Base-by-base conservation (phyloP, 202 grass and related monocot species). In the Bolboschoenoplectus hybrid region DNA sequence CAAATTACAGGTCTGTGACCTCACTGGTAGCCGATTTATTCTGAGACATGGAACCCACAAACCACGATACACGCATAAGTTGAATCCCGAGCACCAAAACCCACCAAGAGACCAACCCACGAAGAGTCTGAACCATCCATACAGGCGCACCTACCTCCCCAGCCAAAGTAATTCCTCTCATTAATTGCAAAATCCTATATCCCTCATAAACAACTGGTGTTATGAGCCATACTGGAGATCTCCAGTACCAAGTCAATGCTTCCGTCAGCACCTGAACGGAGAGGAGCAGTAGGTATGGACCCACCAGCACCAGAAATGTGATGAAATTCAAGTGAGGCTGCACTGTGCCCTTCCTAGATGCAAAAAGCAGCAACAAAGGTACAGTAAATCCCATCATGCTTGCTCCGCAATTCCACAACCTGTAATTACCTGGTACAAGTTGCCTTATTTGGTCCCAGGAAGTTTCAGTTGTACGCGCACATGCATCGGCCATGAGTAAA, bases 201-300 rank as follows among this genome's bases (percentile, higher is more conserved):
- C 87, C 89, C 85, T 94, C 93, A 52, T 98, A 98, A 52, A 98
- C 97, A 17, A 98, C 81, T 6, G 93, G 97, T 3, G 89, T 91
- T 13, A 98, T 92, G 71, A 98, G 85, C 97, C 93, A 98, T 35
- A 92, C 91, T 0, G 97, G 93, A 2, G 97, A 98, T 81, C 79
- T 94, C 97, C 97, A 98, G 63, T 90, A 90, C 97, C 97, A 98
- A 49, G 91, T 98, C 74, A 98, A 88, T 89, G 91, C 91, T 75
- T 98, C 97, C 0, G 88, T 96, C 86, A 98, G 70, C 74, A 96
- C 85, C 78, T 98, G 97, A 51, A 96, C 89, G 1, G 89, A 86
- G 17, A 98, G 89, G 1, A 98, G 93, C 53, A 98, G 64, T 17
- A 96, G 88, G 77, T 98, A 98, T 12, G 97, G 97, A 17, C 90